A percentile compares a stretch with the other conserved stretches of the same genome.
Conservation (phyloP, 805 yeast genomes). For the Priceomyces haplophilus region DNA sequence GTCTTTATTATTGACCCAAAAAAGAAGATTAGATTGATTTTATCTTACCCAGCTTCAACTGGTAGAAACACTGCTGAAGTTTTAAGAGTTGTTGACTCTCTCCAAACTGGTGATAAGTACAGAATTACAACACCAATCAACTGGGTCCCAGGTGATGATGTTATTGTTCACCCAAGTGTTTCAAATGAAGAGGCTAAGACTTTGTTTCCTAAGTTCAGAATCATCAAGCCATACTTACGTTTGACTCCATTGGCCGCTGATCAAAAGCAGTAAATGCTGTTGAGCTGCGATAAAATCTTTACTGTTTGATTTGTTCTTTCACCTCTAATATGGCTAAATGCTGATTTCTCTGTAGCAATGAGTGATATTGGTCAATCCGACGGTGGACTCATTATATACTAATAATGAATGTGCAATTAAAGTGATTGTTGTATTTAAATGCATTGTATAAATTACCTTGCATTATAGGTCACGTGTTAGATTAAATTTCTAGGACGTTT, state of each 20-base stretch:
- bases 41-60: conserved; percentile 89
- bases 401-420: too few relatives aligned
- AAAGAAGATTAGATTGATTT: conserved; percentile 81
- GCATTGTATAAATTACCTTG: too few relatives aligned
- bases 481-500: too few relatives aligned
- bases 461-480: too few relatives aligned
- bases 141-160: conserved; percentile 89
- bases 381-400: too few relatives aligned
- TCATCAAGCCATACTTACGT: conserved; percentile 89
- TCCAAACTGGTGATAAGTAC: conserved; percentile 78
- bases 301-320: background rate
- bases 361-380: too few relatives aligned
- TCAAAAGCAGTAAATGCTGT: conserved; percentile 14
- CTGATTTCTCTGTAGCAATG: too few relatives aligned
- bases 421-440: too few relatives aligned
- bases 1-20: conserved; percentile 88
- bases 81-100: conserved; percentile 82
- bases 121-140: conserved; percentile 89
- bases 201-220: conserved; percentile 82
- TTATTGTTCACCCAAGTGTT: conserved; percentile 85
- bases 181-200: conserved; percentile 60
- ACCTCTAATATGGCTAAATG: background rate
- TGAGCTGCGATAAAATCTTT: background rate
- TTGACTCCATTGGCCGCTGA: conserved; percentile 44
- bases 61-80: conserved; percentile 95